Conservation (phyloP, 805 yeast species). For the Monosporozyma siamensis region DNA sequence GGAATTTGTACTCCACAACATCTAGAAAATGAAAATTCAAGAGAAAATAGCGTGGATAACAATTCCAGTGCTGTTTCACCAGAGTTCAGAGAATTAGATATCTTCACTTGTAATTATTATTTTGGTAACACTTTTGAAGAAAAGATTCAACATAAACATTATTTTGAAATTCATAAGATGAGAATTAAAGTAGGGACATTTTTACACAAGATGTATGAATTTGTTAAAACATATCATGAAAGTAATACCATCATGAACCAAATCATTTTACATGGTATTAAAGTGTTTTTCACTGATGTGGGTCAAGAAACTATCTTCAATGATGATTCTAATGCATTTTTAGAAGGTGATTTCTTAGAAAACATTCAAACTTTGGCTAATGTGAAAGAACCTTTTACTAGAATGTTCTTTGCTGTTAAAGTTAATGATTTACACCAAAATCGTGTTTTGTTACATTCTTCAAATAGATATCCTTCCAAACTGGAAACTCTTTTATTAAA, state of each 20-base stretch:
- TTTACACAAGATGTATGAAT: conserved; percentile 48
- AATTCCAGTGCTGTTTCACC: not conserved
- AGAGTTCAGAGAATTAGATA: conserved; percentile 44
- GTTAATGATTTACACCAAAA: conserved; percentile 66
- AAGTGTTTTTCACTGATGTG: conserved; percentile 73
- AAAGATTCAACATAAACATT: conserved; percentile 35
- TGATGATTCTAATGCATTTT: conserved; percentile 42
- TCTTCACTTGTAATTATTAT: conserved; percentile 55
- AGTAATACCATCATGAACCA: conserved; percentile 59
- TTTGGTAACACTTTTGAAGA: conserved; percentile 47
- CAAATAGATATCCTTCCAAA: conserved; percentile 59
- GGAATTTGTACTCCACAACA: conserved; percentile 31
- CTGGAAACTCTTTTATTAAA: conserved; percentile 53
- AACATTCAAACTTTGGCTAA: conserved; percentile 55
- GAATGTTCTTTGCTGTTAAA: conserved; percentile 66
- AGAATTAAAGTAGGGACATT: conserved; percentile 52
- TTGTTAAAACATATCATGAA: conserved; percentile 40
- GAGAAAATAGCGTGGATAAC: not conserved
- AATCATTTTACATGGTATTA: conserved; percentile 51
- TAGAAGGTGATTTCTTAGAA: conserved; percentile 48
- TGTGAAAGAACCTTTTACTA: conserved; percentile 60
- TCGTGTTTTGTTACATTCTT: conserved; percentile 61
- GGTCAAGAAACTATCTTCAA: conserved; percentile 62
- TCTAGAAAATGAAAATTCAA: conserved; percentile 22
- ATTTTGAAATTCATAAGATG: conserved; percentile 47